Evolutionary conservation across 345 rosid species (phyloP), one percentile per base, ranked within the genome.

Genomic region (Aquilaria yunnanensis): DNA sequence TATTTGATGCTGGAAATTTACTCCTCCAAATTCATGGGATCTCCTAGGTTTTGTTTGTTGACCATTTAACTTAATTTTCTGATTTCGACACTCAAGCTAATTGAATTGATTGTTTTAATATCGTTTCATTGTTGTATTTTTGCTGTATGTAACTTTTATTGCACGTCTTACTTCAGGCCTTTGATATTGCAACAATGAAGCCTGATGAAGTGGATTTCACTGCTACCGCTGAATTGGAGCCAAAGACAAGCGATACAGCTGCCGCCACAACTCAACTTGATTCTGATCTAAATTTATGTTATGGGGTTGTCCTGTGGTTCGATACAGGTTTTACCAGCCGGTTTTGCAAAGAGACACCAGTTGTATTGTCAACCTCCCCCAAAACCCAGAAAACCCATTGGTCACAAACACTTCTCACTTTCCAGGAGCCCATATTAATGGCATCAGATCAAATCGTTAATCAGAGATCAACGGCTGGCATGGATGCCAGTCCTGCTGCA

Each of bases 121-220:
- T 23, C 23, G 23, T 23, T 23, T 23, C 23, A 23, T 23, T 23
- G 23, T 23, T 23, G 23, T 23, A 23, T 23, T 23, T 23, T 23
- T 23, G 23, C 23, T 23, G 23, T 23, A 23, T 23, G 23, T 23
- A 23, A 23, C 23, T 23, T 23, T 23, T 23, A 23, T 23, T 23
- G 23, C 23, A 0, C 23, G 1, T 23, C 23, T 23, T 62, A 53
- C 75, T 75, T 71, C 77, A 94, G 99, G 54, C 75, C 54, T 94
- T 94, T 66, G 95, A 94, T 66, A 74, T 90, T 66, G 81, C 86
- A 32, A 85, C 85, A 14, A 88, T 90, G 99, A 86, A 86, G 72
- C 80, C 86, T 0, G 86, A 81, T 51, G 97, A 90, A 60, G 97
- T 94, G 71, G 99, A 94, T 80, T 94, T 90, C 74, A 94, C 99